Evolutionary conservation across 2,329 filamentous ascomycete genomes (phyloP), one percentile per base, ranked within the genome.

Genomic region (Polytolypa hystricis): DNA sequence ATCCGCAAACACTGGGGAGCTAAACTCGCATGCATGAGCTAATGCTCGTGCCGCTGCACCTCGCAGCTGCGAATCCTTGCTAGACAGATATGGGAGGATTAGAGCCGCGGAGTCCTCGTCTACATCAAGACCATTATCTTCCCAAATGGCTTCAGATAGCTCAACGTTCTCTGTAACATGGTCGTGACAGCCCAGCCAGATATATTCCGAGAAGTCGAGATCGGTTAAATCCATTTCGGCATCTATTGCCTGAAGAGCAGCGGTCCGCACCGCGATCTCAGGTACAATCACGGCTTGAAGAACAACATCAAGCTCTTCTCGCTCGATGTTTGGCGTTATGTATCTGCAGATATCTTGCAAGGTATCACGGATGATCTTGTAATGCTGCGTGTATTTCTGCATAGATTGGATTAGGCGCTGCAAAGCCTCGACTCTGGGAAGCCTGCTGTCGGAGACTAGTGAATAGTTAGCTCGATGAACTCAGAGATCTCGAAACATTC

Each of bases 101-200:
- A 71, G 73, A 39, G 69, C 57, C 5, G 83, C 76, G 6, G 83
- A 73, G 5, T 80, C 69, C 14, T 74, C 64, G 1, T 74, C 71
- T 9, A 89, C 64, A 41, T 80, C 65, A 42, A 96, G 81, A 5
- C 76, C 81, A 54, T 89, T 93, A 52, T 95, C 91, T 52, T 93
- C 85, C 91, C 91, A 98, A 23, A 98, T 94, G 9, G 89, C 83
- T 35, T 71, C 73, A 5, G 83, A 89, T 36, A 93, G 68, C 30
- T 86, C 84, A 6, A 72, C 73, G 50, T 96, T 96, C 55, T 96
- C 87, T 29, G 81, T 76, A 14, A 85, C 76, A 48, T 93, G 84
- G 46, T 98, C 91, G 51, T 98, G 87, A 51, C 79, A 89, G 29
- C 84, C 84, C 28, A 98, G 70, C 86, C 86, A 98, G 15, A 98